Percentiles rank a stretch among this genome's conserved stretches.
Evolutionary conservation across 2,329 filamentous ascomycete genomes (phyloP).

Genomic region (Madurella fahalii): DNA sequence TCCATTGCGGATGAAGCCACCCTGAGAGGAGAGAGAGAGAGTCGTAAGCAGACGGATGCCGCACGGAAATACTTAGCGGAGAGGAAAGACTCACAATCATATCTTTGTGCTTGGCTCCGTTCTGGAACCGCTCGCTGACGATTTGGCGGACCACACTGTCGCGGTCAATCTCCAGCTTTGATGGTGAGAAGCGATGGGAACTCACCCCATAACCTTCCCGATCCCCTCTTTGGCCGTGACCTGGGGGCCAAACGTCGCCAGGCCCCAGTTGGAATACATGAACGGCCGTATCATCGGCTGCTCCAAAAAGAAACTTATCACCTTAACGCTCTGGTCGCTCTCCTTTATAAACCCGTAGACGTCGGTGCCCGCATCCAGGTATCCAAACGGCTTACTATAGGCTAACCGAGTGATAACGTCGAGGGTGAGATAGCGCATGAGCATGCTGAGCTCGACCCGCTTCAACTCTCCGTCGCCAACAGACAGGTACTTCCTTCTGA

Average conservation of each 20-base stretch:
- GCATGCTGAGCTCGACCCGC: slow-evolving; percentile 41
- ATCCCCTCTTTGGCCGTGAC: slow-evolving; percentile 30
- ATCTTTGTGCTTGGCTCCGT: slow-evolving; percentile 32
- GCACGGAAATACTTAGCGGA: not conserved
- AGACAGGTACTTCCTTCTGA: slow-evolving; percentile 36
- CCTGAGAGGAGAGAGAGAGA: not conserved
- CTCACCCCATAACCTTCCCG: slow-evolving; percentile 30
- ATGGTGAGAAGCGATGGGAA: not conserved
- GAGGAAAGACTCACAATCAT: not conserved
- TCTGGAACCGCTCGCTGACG: slow-evolving; percentile 41
- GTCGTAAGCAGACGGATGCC: not conserved
- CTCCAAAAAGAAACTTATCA: slow-evolving; percentile 25
- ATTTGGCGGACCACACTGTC: slow-evolving; percentile 40
- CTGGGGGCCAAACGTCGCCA: slow-evolving; percentile 35
- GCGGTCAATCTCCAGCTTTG: not conserved
- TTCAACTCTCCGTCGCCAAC: slow-evolving; percentile 10
- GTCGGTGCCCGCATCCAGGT: slow-evolving; percentile 40
- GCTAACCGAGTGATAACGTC: slow-evolving; percentile 49
- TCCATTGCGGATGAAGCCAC: slow-evolving; percentile 31
- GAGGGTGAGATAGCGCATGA: slow-evolving; percentile 45
- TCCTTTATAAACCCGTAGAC: slow-evolving; percentile 40
- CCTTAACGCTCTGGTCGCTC: slow-evolving; percentile 20
- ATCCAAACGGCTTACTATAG: slow-evolving; percentile 45
- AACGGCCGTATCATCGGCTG: slow-evolving; percentile 40
- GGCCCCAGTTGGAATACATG: slow-evolving; percentile 28